phyloP scores from a whole-genome alignment of 805 yeast genomes.

The Yarrowia sp. region DNA sequence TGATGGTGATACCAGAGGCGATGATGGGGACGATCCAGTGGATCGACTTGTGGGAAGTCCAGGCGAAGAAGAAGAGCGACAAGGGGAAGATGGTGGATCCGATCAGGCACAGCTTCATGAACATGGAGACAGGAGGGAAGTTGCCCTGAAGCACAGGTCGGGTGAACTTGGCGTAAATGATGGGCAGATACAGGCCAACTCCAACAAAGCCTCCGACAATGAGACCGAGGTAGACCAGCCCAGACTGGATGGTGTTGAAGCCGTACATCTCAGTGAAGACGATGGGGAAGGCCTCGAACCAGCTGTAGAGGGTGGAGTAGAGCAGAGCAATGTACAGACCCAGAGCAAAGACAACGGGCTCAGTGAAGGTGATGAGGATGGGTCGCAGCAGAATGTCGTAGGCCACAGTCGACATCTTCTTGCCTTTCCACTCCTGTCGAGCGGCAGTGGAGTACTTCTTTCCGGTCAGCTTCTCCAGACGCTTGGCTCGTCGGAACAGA shows the following conservation, averaged over 20 bases:
- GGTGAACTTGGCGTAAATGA: background rate
- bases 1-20: background rate
- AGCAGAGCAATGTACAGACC: background rate
- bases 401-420: background rate
- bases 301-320: background rate
- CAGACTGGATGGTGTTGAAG: background rate
- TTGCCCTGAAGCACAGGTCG: background rate
- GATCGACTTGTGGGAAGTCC: background rate
- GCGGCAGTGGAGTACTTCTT: background rate
- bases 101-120: background rate
- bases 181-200: background rate
- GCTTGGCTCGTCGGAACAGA: background rate
- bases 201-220: background rate
- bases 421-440: background rate
- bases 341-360: background rate
- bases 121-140: background rate
- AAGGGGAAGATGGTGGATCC: background rate
- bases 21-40: background rate
- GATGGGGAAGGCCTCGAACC: background rate
- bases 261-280: background rate
- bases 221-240: background rate
- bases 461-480: background rate
- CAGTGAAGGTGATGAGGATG: background rate
- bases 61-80: background rate
- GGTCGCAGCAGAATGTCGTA: background rate